Evolutionary conservation across 495 filamentous ascomycete species (phyloP), one percentile per base, ranked within the genome.

Genomic region (Penicillium canescens): DNA sequence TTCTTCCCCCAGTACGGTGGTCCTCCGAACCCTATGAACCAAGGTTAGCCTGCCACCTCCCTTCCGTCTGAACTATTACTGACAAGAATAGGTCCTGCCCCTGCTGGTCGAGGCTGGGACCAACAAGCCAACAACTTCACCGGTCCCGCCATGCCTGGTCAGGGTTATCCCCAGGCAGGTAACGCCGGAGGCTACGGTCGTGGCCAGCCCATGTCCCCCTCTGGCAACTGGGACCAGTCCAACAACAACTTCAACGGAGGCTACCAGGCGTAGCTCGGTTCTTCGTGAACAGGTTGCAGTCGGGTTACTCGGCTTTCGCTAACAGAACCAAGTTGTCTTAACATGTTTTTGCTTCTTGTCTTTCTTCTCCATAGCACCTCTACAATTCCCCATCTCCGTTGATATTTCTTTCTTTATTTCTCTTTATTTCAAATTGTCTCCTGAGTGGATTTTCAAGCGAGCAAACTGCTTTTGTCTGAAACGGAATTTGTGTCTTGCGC

Each of bases 1-100:
- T 97, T 89, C 78, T 98, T 96, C 72, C 95, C 94, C 57, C 95
- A 98, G 71, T 98, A 97, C 63, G 68, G 67, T 23, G 82, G 81
- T 38, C 81, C 83, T 52, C 84, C 87, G 28, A 85, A 85, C 54
- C 84, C 86, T 26, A 91, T 90, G 85, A 86, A 84, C 69, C 82
- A 83, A 75, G 80, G 83, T 79, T 72, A 68, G 72, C 59, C 68
- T 66, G 55, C 62, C 59, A 12, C 56, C 49, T 57, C 36, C 38
- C 49, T 20, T 48, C 46, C 49, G 50, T 61, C 44, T 56, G 41
- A 31, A 53, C 45, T 20, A 56, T 55, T 48, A 64, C 42, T 46
- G 55, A 68, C 64, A 70, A 46, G 51, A 63, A 47, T 59, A 67
- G 84, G 78, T 57, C 80, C 84, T 50, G 80, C 75, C 55, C 82